Evolutionary conservation across 495 filamentous ascomycete species (phyloP).

Genomic region (Letharia columbiana): DNA sequence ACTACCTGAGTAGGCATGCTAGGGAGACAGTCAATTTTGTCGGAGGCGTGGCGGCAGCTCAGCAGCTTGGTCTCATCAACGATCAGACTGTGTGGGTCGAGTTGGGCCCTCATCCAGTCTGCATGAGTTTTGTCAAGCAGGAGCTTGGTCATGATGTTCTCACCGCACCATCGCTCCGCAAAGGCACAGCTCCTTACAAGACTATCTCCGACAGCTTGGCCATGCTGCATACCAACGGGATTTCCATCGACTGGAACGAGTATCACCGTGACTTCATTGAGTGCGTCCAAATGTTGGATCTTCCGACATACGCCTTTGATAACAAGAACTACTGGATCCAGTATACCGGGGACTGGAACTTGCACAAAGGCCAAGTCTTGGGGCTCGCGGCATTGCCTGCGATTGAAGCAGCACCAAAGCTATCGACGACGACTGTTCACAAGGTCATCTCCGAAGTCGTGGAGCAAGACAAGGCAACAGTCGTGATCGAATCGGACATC

Average conservation of each 20-base stretch:
- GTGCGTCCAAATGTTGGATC: constrained; percentile 42
- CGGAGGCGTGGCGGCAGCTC: constrained; percentile 31
- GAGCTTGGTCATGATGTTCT: constrained; percentile 43
- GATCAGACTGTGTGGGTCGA: constrained; percentile 43
- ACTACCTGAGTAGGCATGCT: constrained; percentile 25
- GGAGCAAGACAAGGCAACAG: constrained; percentile 40
- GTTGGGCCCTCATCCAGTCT: constrained; percentile 54
- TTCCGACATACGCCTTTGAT: constrained; percentile 60
- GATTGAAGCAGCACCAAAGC: constrained; percentile 13
- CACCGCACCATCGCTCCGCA: constrained; percentile 39
- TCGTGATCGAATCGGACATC: constrained; percentile 54
- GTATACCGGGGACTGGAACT: constrained; percentile 44
- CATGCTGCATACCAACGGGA: constrained; percentile 47
- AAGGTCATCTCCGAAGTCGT: constrained; percentile 43
- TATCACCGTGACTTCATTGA: constrained; percentile 52
- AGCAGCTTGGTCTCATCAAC: constrained; percentile 40
- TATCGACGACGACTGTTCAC: constrained; percentile 25
- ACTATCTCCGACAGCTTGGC: constrained; percentile 44
- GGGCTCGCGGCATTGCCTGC: constrained; percentile 20
- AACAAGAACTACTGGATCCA: constrained; percentile 64
- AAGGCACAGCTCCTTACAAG: constrained; percentile 39
- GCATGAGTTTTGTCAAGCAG: constrained; percentile 49
- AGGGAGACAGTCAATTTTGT: constrained; percentile 27
- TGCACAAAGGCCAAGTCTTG: constrained; percentile 30
- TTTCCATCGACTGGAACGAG: constrained; percentile 56